Evolutionary conservation across 176 grass and related monocot species (phyloP).

Genomic region (Aegilops speltoides): DNA sequence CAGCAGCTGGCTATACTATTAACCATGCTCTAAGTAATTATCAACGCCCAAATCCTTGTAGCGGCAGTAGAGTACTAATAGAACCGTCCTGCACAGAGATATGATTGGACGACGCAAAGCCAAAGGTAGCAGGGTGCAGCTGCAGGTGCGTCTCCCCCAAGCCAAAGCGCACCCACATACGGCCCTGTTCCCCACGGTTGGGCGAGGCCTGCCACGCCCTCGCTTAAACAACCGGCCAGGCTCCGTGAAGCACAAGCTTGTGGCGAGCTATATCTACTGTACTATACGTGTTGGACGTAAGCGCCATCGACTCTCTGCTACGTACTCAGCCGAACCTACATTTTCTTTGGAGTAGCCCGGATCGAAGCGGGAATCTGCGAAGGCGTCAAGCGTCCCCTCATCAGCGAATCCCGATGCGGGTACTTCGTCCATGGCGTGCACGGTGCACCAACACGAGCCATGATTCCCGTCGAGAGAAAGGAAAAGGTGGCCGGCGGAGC

Average conservation of each 20-base stretch:
- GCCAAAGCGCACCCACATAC: neutral
- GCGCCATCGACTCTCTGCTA: neutral
- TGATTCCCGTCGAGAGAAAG: slow-evolving; percentile 1
- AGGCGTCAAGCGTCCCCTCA: neutral
- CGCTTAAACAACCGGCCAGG: neutral
- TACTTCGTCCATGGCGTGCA: neutral
- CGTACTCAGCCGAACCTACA: no score
- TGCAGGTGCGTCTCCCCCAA: slow-evolving; percentile 20
- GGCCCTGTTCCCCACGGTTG: neutral
- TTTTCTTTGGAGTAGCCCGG: no score
- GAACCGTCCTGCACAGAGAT: no score
- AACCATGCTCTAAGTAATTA: no score
- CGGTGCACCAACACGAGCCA: slow-evolving; percentile 5
- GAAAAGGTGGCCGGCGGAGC: neutral
- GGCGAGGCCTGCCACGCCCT: slow-evolving; percentile 7
- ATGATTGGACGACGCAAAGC: neutral
- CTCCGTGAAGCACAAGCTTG: neutral
- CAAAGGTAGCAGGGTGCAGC: neutral
- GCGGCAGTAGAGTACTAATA: neutral
- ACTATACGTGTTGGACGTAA: neutral
- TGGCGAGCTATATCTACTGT: neutral
- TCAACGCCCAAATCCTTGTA: neutral
- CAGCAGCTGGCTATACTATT: no score
- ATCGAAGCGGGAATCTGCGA: neutral
- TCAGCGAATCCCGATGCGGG: neutral